Conservation (phyloP, 768 basidiomycete species). For the Suillus lakei region DNA sequence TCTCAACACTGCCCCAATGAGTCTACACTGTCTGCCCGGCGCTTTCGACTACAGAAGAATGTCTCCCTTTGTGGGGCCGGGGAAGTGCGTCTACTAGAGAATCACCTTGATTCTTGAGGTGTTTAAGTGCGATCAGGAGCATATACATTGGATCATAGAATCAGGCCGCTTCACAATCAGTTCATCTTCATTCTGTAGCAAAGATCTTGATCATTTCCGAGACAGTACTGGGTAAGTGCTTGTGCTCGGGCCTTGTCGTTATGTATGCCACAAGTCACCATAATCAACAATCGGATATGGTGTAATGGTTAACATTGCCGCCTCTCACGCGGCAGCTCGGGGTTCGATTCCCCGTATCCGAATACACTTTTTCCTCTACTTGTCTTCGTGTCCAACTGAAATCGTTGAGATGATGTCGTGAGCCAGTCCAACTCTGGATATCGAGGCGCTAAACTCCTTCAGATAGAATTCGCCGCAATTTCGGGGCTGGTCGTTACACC, state of each 20-base stretch:
- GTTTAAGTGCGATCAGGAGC: not conserved
- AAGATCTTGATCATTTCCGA: no score
- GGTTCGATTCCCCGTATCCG: conserved; percentile 37
- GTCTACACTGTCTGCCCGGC: not conserved
- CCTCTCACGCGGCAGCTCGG: conserved; percentile 58
- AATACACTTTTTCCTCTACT: not conserved
- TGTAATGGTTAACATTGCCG: conserved; percentile 73
- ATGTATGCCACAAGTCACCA: not conserved
- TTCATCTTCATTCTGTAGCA: no score
- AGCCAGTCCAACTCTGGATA: not conserved
- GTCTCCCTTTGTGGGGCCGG: no score
- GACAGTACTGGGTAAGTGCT: no score
- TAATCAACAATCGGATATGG: conserved; percentile 47
- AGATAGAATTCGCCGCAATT: not conserved
- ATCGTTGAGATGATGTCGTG: not conserved
- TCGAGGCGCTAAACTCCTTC: not conserved
- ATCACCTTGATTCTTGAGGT: not conserved
- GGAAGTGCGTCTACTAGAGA: not conserved
- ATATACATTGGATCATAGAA: not conserved
- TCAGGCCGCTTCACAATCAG: not conserved
- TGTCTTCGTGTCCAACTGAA: not conserved
- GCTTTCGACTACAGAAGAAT: not conserved
- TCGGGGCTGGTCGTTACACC: no score
- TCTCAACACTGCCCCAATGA: not conserved
- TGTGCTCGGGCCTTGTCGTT: no score